Evolutionary conservation across 371 early-diverging fungal species (phyloP), one percentile per base, ranked within the genome.

Genomic region (Blyttiomyces sp.): DNA sequence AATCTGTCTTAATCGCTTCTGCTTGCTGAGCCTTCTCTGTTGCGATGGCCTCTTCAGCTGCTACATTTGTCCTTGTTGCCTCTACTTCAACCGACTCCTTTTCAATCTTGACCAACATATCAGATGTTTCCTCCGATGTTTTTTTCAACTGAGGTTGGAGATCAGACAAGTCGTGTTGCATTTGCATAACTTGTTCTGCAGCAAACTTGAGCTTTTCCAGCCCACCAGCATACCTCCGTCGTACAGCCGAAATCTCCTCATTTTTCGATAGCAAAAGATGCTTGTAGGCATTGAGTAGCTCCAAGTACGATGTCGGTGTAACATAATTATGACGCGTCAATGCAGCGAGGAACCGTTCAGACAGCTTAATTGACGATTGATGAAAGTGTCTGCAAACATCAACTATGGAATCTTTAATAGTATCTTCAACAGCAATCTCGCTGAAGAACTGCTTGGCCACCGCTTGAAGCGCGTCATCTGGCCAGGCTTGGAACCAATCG

Each of bases 401-500:
- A 16, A 79, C 75, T 1, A 79, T 74, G 16, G 66, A n/a, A 0
- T 62, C 57, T 7, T 66, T 31, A 11, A 72, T 55, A 24, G 49
- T 17, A 7, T 59, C 62, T 19, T 63, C 66, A 5, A 82, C 54
- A 17, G 73, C 76, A 17, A 78, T 49, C 3, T 78, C 79, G 27
- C 52, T 52, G 21, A 82, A 64, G 60, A 77, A 82, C 57, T 79
- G 75, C 44, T 71, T 62, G 1, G 80, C 80, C 19, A 82, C 82
- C 5, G 82, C 80, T 54, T 78, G 77, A 43, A 82, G 57, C 0
- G 82, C 82, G 59, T 80, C 83, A 49, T 79, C 76, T 4, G 83
- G 83, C 83, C 83, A 83, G 5, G 74, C 74, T 49, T 83, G 79
- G 70, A 81, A 81, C 83, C 83, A 83, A 54, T 83, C 80, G 49